These are phyloP conservation scores for Penicillium mononematosum DNA, from an alignment of 495 filamentous ascomycete genomes.

Conservation along the genomic window DNA sequence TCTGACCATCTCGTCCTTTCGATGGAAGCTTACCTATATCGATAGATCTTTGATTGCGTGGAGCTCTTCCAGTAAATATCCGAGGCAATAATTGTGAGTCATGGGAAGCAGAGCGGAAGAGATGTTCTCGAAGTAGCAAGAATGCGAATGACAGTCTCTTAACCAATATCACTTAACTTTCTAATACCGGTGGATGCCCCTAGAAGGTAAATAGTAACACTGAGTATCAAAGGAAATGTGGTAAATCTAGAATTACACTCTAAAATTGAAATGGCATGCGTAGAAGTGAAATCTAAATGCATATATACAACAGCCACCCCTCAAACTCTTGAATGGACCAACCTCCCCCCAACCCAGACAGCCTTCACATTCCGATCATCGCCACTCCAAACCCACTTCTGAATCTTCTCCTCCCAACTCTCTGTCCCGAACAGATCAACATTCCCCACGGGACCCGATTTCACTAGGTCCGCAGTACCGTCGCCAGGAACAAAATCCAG, in stretches of 20 bases:
- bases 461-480: slow-evolving; percentile 11
- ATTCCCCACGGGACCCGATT: slow-evolving; percentile 24
- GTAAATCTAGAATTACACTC: background rate
- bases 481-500: slow-evolving; percentile 5
- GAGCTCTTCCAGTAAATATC: slow-evolving; percentile 46
- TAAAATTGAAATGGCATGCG: background rate
- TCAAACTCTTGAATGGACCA: slow-evolving; percentile 60
- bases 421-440: slow-evolving; percentile 86
- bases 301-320: background rate
- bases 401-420: slow-evolving; percentile 72
- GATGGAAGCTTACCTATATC: background rate
- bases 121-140: background rate
- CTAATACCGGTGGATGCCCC: background rate
- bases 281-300: background rate
- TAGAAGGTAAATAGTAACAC: background rate
- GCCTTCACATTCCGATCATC: slow-evolving; percentile 79
- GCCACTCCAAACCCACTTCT: slow-evolving; percentile 88
- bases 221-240: background rate
- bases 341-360: slow-evolving; percentile 69
- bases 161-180: background rate
- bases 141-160: background rate
- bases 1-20: background rate
- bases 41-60: slow-evolving; percentile 56
- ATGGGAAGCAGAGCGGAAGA: background rate
- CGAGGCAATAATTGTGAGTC: too few relatives aligned